Base-by-base conservation (phyloP, 345 rosid genomes). In the Mangifera indica region DNA sequence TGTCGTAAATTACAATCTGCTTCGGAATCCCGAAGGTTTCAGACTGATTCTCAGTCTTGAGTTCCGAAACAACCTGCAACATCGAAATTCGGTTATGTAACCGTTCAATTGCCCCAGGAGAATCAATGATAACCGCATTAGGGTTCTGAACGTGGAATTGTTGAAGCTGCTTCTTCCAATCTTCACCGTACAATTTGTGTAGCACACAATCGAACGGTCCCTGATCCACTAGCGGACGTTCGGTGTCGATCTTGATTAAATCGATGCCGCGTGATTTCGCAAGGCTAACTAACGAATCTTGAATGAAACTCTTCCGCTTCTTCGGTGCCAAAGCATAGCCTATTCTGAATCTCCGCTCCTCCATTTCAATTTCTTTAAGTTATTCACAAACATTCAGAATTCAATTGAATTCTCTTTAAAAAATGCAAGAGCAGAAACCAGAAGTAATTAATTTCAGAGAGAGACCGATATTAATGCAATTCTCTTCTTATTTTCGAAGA, bases 201-300 rank as follows among this genome's bases (percentile, higher is more conserved):
- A 86, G 73, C 15, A 88, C 63, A 76, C 90, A 88, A 77, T 88
- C 86, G 76, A 86, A 84, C 52, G 86, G 86, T 0, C 88, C 86
- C 44, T 88, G 93, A 0, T 83, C 86, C 59, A 18, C 60, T 57
- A 88, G 63, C 15, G 84, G 82, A n/a, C 76, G 69, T n/a, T 32
- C 60, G 10, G 51, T 60, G 25, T 84, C 84, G 69, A 88, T 80
- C 77, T 68, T 74, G 40, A 83, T 73, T 49, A 88, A 83, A 76
- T 86, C 87, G 69, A 88, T 78, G 29, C 92, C 84, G 14, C 81
- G 78, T 10, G 81, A 78, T 13, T 40, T 44, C 51, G 87, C 77
- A 49, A 74, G 81, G 22, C 24, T 52, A 18, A 82, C 46, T 67
- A 87, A 71, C 0, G 87, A 79, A 24, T 78, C 85, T 24, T 72